These are phyloP conservation scores for Ilyonectria sp. DNA, from an alignment of 2,329 filamentous ascomycete genomes.

Conservation along the genomic window DNA sequence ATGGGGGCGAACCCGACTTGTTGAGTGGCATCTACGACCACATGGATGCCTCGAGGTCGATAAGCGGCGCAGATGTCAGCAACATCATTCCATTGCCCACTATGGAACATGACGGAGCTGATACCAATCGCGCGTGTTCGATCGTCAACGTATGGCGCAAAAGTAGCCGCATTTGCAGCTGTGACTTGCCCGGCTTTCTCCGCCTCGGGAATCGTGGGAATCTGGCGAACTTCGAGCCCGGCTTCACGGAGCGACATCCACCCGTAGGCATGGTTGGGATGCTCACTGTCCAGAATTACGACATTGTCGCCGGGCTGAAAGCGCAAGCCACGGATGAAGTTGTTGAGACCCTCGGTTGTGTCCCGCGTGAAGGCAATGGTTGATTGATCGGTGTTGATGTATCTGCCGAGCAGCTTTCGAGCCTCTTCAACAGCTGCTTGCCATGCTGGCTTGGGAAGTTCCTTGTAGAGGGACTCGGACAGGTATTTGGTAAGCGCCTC, in stretches of 20 bases:
- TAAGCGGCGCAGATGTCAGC: conserved; percentile 46
- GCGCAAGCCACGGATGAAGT: conserved; percentile 45
- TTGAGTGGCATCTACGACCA: conserved; percentile 52
- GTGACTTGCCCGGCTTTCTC: conserved; percentile 7
- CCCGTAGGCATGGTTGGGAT: conserved; percentile 51
- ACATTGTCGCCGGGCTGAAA: conserved; percentile 51
- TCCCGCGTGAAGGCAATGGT: conserved; percentile 51
- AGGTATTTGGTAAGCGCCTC: conserved; percentile 48
- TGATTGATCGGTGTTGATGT: conserved; percentile 47
- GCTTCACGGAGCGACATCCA: conserved; percentile 47
- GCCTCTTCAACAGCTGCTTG: conserved; percentile 38
- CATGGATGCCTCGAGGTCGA: conserved; percentile 48
- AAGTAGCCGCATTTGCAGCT: conserved; percentile 27
- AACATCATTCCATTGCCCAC: conserved; percentile 52
- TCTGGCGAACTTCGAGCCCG: conserved; percentile 49
- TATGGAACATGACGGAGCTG: conserved; percentile 53
- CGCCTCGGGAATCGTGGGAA: conserved; percentile 21
- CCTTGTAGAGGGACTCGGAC: conserved; percentile 43
- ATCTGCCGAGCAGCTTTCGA: conserved; percentile 44
- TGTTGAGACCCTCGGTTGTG: conserved; percentile 51
- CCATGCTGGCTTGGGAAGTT: conserved; percentile 45
- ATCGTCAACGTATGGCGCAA: conserved; percentile 49
- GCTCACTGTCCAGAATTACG: conserved; percentile 51
- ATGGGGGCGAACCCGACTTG: conserved; percentile 52
- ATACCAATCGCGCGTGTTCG: conserved; percentile 51